Base-by-base conservation (phyloP, 2,329 filamentous ascomycete species). In the Ophiosphaerella korrae region DNA sequence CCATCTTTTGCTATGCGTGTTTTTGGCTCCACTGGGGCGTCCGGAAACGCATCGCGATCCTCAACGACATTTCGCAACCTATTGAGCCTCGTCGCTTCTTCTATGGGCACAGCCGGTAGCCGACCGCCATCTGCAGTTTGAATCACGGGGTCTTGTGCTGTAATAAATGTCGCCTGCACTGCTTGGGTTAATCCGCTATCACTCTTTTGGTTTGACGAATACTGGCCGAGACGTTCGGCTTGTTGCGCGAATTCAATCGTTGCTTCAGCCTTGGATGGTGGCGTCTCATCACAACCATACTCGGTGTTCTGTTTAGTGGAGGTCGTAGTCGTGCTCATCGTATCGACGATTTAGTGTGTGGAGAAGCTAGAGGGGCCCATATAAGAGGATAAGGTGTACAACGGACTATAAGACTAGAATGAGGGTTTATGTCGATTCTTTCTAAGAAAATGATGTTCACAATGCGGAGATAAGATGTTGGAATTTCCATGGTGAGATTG, bases 61-160 rank as follows among this genome's bases (percentile, higher is more conserved):
- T 79, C 74, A 7, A 78, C 63, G 34, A 82, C 77, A 36, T 84
- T 80, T 53, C 80, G 84, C 36, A 89, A 69, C 5, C 77, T 65
- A 66, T 92, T 92, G 48, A 92, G 78, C 66, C 85, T 88, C 53
- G 84, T 78, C 1, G 89, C 88, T 74, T 92, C 88, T 29, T 82
- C 77, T 4, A 90, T 67, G 1, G 88, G 88, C 1, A 92, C 85
- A 1, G 83, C 82, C 0, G 89, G 88, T 5, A 92, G 71, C 34
- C 88, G 78, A 40, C 82, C 80, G 26, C 88, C 88, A 66, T 88
- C 83, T 12, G 82, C 80, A 1, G 88, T 90, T 45, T 86, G 77
- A 39, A 92, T 83, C 13, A 92, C 84, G 0, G 88, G 84, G 68
- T 92, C 88, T 42, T 87, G 84, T 0, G 87, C 82, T 0, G 89